phyloP scores from a whole-genome alignment of 2,329 filamentous ascomycete genomes.

The Phyllosticta citribraziliensis region DNA sequence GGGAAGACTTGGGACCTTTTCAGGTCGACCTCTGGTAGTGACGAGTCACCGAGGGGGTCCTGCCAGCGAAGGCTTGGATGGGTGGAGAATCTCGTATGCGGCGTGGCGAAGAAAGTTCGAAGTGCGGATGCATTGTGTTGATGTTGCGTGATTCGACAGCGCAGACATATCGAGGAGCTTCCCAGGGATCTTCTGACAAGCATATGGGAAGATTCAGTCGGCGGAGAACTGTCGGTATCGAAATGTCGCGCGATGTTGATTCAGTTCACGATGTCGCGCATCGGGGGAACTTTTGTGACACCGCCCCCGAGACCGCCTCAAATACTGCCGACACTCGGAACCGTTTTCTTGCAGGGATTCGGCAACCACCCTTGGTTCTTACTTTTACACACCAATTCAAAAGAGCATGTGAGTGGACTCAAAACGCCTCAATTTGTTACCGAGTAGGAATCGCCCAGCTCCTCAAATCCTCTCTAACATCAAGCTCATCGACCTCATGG shows the following conservation, averaged over 20 bases:
- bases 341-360: no score
- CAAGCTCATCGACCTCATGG: conserved; percentile 40
- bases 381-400: no score
- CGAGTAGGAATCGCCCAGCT: conserved; percentile 31
- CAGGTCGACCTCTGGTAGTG: neutral
- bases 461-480: conserved; percentile 37
- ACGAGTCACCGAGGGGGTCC: conserved; percentile 16
- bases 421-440: neutral
- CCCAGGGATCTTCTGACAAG: conserved; percentile 25
- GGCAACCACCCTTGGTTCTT: no score
- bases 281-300: conserved; percentile 1
- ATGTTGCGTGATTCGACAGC: conserved; percentile 26
- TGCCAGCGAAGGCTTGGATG: conserved; percentile 11
- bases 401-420: no score
- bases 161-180: conserved; percentile 28
- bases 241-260: neutral
- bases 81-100: conserved; percentile 12
- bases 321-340: neutral
- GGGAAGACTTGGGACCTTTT: neutral
- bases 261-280: neutral
- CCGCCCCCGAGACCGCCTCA: conserved; percentile 1
- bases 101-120: neutral
- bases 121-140: conserved; percentile 8
- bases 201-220: conserved; percentile 19
- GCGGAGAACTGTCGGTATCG: neutral